These are phyloP conservation scores for Alternaria rosae DNA, from an alignment of 2,329 filamentous ascomycete species.

Conservation along the genomic window DNA sequence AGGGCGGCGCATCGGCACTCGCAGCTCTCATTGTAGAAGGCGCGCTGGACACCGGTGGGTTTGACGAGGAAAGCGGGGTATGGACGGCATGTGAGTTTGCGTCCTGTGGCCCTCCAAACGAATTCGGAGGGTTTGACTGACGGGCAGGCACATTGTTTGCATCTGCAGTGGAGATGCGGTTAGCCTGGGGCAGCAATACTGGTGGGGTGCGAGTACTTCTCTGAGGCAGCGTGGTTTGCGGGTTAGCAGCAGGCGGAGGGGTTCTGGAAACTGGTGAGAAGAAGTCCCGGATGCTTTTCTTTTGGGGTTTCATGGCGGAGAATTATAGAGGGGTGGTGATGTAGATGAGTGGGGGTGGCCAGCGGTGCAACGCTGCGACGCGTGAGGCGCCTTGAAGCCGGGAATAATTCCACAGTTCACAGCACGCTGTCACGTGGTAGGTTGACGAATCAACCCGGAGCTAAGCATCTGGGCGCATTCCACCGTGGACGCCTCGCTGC, in stretches of 20 bases:
- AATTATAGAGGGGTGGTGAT: background rate
- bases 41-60: conserved; percentile 9
- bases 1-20: conserved; percentile 19
- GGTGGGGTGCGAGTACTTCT: conserved; percentile 21
- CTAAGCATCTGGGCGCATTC: conserved; percentile 2
- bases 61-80: background rate
- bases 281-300: conserved; percentile 55
- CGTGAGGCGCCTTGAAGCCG: background rate
- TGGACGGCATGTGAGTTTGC: background rate
- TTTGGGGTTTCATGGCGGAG: conserved; percentile 25
- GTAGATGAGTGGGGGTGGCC: background rate
- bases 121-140: background rate
- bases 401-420: background rate
- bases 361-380: conserved; percentile 4
- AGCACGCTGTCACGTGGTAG: conserved; percentile 27
- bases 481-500: background rate
- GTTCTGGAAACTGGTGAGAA: conserved; percentile 53
- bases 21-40: conserved; percentile 3
- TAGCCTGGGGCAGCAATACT: background rate
- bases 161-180: conserved; percentile 3
- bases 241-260: conserved; percentile 15
- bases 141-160: conserved; percentile 4
- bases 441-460: background rate
- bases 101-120: background rate
- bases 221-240: conserved; percentile 30